phyloP scores from a whole-genome alignment of 371 early-diverging fungal species.

The Nosema muscidifuracis region DNA sequence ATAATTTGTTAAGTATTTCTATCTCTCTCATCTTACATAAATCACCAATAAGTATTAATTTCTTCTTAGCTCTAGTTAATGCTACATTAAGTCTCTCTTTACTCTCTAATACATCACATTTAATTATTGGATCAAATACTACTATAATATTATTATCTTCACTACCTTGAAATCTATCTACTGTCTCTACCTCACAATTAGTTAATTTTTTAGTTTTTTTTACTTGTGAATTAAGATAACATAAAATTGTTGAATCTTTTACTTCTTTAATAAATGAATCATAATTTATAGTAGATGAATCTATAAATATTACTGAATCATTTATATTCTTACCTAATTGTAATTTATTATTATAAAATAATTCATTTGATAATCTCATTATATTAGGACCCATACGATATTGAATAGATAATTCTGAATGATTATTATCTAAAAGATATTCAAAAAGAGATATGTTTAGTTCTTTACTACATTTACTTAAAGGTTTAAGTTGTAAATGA shows the following conservation, averaged over 20 bases:
- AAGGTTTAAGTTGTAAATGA: conserved; percentile 89
- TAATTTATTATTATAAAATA: conserved; percentile 73
- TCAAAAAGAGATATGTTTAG: conserved; percentile 55
- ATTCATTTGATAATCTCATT: conserved; percentile 74
- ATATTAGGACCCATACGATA: conserved; percentile 90
- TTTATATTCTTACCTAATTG: conserved; percentile 65
- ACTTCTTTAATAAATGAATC: conserved; percentile 50
- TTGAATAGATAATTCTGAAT: conserved; percentile 73
- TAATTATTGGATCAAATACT: conserved; percentile 54
- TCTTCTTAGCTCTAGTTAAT: conserved; percentile 78
- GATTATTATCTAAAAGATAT: conserved; percentile 61
- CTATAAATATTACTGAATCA: conserved; percentile 43
- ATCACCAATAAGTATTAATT: conserved; percentile 67
- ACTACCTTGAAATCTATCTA: conserved; percentile 63
- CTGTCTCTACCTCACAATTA: conserved; percentile 33
- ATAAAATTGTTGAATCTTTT: conserved; percentile 74
- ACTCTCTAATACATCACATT: conserved; percentile 73
- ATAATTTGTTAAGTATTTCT: conserved; percentile 25
- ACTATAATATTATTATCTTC: conserved; percentile 59
- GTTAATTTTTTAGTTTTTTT: conserved; percentile 65
- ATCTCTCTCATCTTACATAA: conserved; percentile 26
- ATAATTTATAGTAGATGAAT: conserved; percentile 31
- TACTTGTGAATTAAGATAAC: conserved; percentile 77
- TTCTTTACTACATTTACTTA: conserved; percentile 65
- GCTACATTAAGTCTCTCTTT: conserved; percentile 93